These are phyloP conservation scores for Coemansia sp. DNA, from an alignment of 192 early-diverging fungal genomes.

Conservation along the genomic window DNA sequence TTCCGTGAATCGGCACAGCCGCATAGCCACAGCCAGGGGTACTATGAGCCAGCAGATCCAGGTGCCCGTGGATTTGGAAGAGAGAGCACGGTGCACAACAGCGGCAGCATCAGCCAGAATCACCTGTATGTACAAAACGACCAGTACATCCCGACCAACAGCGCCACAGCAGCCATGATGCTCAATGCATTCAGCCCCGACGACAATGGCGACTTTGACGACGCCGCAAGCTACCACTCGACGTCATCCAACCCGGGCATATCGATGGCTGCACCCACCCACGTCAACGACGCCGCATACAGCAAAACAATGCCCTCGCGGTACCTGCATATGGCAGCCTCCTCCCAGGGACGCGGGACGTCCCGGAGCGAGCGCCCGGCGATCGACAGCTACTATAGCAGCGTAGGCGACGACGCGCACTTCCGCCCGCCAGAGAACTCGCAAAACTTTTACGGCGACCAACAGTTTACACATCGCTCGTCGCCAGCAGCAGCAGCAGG, in stretches of 20 bases:
- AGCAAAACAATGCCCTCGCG: constrained; percentile 37
- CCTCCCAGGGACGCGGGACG: constrained; percentile 20
- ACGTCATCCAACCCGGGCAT: constrained; percentile 43
- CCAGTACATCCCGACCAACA: constrained; percentile 7
- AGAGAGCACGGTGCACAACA: constrained; percentile 1
- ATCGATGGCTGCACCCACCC: constrained; percentile 9
- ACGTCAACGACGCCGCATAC: constrained; percentile 16
- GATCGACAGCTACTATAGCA: constrained; percentile 44
- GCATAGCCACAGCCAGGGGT: neutral
- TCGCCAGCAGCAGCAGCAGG: constrained; percentile 6
- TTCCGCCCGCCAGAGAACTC: constrained; percentile 14
- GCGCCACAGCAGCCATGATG: constrained; percentile 18
- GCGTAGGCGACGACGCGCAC: constrained; percentile 23
- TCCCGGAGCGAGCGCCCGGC: constrained; percentile 12
- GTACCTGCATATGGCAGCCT: constrained; percentile 26
- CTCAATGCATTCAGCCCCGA: constrained; percentile 26
- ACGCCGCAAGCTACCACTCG: constrained; percentile 57
- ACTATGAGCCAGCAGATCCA: constrained; percentile 7
- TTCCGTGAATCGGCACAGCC: neutral
- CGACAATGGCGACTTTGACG: constrained; percentile 45
- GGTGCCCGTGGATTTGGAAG: neutral
- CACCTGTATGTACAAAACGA: neutral
- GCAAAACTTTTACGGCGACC: constrained; percentile 1
- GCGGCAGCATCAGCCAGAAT: neutral
- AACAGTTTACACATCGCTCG: neutral